These are phyloP conservation scores for Aspergillus ruber DNA, from an alignment of 2,329 filamentous ascomycete genomes.

Conservation along the genomic window DNA sequence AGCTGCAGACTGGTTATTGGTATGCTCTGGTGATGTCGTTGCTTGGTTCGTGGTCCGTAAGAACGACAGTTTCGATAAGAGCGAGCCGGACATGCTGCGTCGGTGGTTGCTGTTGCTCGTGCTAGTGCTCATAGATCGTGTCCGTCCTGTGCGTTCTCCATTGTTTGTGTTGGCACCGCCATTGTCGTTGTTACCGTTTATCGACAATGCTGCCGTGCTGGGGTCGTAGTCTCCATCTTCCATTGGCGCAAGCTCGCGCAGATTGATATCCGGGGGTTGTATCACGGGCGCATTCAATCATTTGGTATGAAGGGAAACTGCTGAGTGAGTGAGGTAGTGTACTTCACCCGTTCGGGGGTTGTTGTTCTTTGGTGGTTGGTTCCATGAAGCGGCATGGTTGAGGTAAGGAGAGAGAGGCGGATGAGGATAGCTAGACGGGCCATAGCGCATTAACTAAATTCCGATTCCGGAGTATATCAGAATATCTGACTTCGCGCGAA, in stretches of 20 bases:
- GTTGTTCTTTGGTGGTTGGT: slow-evolving; percentile 1
- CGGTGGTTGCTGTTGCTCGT: slow-evolving; percentile 33
- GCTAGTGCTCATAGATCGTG: slow-evolving; percentile 26
- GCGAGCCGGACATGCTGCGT: slow-evolving; percentile 55
- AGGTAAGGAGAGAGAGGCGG: background rate
- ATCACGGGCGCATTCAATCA: slow-evolving; percentile 14
- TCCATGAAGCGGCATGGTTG: background rate
- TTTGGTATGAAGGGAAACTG: slow-evolving; percentile 2
- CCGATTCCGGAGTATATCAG: no score
- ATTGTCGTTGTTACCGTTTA: slow-evolving; percentile 13
- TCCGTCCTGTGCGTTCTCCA: slow-evolving; percentile 18
- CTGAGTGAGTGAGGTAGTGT: background rate
- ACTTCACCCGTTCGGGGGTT: slow-evolving; percentile 1
- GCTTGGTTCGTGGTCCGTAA: slow-evolving; percentile 45
- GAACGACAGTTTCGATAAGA: slow-evolving; percentile 66
- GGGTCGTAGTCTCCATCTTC: slow-evolving; percentile 26
- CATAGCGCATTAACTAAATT: no score
- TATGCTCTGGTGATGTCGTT: slow-evolving; percentile 9
- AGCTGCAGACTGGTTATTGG: no score
- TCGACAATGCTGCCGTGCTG: slow-evolving; percentile 20
- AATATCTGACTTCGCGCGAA: no score
- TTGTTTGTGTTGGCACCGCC: slow-evolving; percentile 7
- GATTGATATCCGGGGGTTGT: slow-evolving; percentile 6
- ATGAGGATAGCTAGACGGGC: background rate
- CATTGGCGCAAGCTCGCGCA: slow-evolving; percentile 25